These are phyloP conservation scores for Colletotrichum scovillei DNA, from an alignment of 2,329 filamentous ascomycete genomes.

Conservation along the genomic window DNA sequence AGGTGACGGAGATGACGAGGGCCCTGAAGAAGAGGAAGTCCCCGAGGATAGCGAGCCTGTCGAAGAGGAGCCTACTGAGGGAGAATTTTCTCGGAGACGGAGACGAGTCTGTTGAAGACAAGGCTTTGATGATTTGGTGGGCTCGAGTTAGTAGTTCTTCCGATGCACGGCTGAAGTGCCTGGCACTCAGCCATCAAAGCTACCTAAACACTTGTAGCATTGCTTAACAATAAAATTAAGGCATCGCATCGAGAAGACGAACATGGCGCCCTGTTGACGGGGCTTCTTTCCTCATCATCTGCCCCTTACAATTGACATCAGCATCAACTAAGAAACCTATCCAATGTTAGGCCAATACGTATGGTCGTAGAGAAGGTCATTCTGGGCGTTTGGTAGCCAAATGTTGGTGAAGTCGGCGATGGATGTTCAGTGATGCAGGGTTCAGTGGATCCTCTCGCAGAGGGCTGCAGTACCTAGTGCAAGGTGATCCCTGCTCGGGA, in stretches of 20 bases:
- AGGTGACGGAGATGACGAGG: background rate
- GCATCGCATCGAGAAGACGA: background rate
- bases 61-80: too few relatives aligned
- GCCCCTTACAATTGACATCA: too few relatives aligned
- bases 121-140: background rate
- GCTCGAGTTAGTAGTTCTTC: background rate
- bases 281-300: too few relatives aligned
- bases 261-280: too few relatives aligned
- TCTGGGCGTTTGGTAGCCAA: background rate
- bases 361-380: background rate
- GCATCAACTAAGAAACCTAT: background rate
- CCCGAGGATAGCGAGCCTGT: too few relatives aligned
- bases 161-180: background rate
- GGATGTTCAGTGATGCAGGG: background rate
- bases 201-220: background rate
- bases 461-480: background rate
- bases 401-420: background rate
- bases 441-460: background rate
- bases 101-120: background rate
- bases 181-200: background rate
- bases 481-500: conserved; percentile 15
- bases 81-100: too few relatives aligned
- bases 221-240: background rate
- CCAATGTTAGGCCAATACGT: background rate
- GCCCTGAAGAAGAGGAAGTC: background rate